phyloP scores from a whole-genome alignment of 805 yeast species.

The Kodamaea fukazawae region DNA sequence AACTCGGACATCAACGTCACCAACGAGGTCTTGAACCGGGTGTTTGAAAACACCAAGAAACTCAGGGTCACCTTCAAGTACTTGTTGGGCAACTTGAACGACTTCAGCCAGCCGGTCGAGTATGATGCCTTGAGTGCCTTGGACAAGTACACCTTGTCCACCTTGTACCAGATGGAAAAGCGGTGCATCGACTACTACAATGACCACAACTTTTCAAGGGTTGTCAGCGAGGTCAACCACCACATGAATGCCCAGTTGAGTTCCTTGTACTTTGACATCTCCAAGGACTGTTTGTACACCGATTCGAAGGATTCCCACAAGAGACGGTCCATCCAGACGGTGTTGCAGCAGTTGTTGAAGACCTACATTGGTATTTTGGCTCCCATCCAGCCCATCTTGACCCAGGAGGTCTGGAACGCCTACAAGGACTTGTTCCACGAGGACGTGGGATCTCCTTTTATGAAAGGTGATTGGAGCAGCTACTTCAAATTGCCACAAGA shows the following conservation, averaged over 20 bases:
- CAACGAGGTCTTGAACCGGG: slow-evolving; percentile 66
- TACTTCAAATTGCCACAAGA: slow-evolving; percentile 29
- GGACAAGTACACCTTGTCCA: slow-evolving; percentile 64
- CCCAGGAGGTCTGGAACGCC: slow-evolving; percentile 86
- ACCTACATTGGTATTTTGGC: slow-evolving; percentile 66
- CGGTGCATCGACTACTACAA: slow-evolving; percentile 47
- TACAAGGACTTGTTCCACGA: slow-evolving; percentile 31
- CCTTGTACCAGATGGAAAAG: slow-evolving; percentile 47
- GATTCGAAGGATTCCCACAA: slow-evolving; percentile 47
- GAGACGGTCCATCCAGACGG: slow-evolving; percentile 65
- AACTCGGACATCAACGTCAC: slow-evolving; percentile 78
- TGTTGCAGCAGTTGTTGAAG: slow-evolving; percentile 55
- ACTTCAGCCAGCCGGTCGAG: slow-evolving; percentile 35
- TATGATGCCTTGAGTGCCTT: slow-evolving; percentile 36
- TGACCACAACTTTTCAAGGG: slow-evolving; percentile 63
- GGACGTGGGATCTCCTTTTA: slow-evolving; percentile 43
- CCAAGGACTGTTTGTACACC: slow-evolving; percentile 83
- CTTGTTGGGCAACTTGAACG: slow-evolving; percentile 72
- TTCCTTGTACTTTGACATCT: slow-evolving; percentile 79
- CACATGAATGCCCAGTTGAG: slow-evolving; percentile 77
- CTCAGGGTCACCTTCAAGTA: slow-evolving; percentile 77
- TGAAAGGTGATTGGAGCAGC: slow-evolving; percentile 40
- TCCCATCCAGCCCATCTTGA: slow-evolving; percentile 78
- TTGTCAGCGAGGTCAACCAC: slow-evolving; percentile 62
- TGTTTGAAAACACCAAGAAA: slow-evolving; percentile 78